These are phyloP conservation scores for Ceratocystis destructans DNA, from an alignment of 2,329 filamentous ascomycete species.

Conservation along the genomic window DNA sequence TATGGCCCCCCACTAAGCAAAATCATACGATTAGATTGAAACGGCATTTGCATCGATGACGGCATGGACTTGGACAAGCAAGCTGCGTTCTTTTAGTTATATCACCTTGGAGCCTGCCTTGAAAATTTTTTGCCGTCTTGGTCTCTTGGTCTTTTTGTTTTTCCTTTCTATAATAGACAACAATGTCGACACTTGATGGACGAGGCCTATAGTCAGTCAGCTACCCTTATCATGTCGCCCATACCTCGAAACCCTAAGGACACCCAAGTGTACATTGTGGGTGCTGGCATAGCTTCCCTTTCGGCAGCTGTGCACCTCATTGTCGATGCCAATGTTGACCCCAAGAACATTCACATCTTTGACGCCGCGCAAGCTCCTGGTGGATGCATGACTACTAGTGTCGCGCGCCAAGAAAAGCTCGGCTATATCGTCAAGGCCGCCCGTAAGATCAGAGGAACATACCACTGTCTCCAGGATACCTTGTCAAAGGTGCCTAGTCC, in stretches of 20 bases:
- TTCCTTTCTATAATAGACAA: not conserved
- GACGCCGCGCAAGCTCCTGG: slow-evolving; percentile 25
- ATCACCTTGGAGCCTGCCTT: no score
- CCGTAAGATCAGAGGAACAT: slow-evolving; percentile 27
- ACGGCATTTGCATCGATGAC: not conserved
- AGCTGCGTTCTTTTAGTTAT: not conserved
- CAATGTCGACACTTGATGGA: no score
- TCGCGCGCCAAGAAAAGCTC: slow-evolving; percentile 23
- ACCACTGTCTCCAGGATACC: slow-evolving; percentile 25
- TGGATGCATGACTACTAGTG: slow-evolving; percentile 24
- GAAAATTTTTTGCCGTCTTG: not conserved
- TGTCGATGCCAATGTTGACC: slow-evolving; percentile 26
- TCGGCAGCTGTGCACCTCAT: slow-evolving; percentile 28
- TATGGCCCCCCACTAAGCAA: not conserved
- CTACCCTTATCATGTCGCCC: not conserved
- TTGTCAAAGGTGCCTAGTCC: slow-evolving; percentile 18
- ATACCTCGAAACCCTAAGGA: slow-evolving; percentile 1
- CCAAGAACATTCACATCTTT: slow-evolving; percentile 26
- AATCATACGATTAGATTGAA: not conserved
- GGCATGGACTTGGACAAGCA: not conserved
- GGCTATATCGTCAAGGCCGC: slow-evolving; percentile 28
- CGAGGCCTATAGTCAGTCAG: not conserved
- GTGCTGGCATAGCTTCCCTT: slow-evolving; percentile 27
- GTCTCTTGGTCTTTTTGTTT: not conserved
- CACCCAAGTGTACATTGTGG: slow-evolving; percentile 26